Evolutionary conservation across 768 basidiomycete species (phyloP), one percentile per base, ranked within the genome.

Genomic region (Boletus sp.): DNA sequence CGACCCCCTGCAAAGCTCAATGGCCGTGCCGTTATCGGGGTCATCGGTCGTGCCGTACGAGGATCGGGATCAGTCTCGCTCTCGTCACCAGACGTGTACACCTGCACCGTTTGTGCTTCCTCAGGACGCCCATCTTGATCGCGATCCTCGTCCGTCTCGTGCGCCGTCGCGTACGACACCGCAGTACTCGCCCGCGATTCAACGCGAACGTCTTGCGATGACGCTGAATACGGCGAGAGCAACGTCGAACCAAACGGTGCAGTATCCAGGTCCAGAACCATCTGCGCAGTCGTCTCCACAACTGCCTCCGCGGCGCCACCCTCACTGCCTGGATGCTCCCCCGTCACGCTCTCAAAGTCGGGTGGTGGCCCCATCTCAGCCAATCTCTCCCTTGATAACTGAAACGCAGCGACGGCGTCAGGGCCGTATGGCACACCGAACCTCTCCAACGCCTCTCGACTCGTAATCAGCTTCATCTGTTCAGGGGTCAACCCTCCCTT

Each of bases 371-470:
- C 46, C 40, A 47, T 24, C 4, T 71, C 68, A 17, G 72, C 71
- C 63, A 81, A 64, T 37, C 75, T 71, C 32, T 73, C 72, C 47
- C 77, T 73, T 40, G 80, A 83, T 24, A 77, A 62, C 14, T 81
- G 80, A 64, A 77, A 89, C 33, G 85, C 85, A 7, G 66, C 66
- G 30, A 87, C 76, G 4, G 89, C 90, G 64, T 86, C 90, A 11
- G 80, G 71, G 0, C 90, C 90, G 63, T 89, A 92, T 20, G 91
- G 91, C 54, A 87, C 74, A 1, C 87, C 89, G 63, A 91, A 93
- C 56, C 80, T 77, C 37, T 80, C 82, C 56, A 92, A 77, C 4
- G 78, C 77, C 63, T 90, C 87, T 45, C 85, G 72, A 1, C 82
- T 85, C 42, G 86, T 83, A 54, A 93, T 86, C 54, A 90, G 74